Evolutionary conservation across 2,329 filamentous ascomycete genomes (phyloP), one percentile per base, ranked within the genome.

Genomic region (Parafenestella ontariensis): DNA sequence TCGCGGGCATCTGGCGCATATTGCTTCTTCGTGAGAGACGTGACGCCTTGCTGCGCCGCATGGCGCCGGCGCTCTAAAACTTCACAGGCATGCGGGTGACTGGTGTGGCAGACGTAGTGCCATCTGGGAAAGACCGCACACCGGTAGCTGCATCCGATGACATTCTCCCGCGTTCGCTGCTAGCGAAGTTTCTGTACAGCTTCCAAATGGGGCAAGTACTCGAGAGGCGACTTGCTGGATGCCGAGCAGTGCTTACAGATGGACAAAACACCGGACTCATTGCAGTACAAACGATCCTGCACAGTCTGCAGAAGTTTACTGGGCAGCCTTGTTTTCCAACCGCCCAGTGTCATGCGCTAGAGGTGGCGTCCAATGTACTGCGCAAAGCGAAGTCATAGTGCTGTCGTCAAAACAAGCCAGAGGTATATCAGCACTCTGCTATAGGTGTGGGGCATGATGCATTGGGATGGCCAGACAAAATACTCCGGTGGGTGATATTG

Each of bases 401-500:
- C 59, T 54, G 58, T 60, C 46, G 63, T 58, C 51, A 56, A 64
- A 64, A 57, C 59, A 61, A 54, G 60, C 64, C 64, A 60, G 54
- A 58, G 49, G 48, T 58, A 67, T 67, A 67, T 56, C 46, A 55
- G 56, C 54, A 46, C 52, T 48, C 49, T 62, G 52, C 42, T 67
- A 65, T 64, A 67, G 64, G 55, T 57, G 47, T 60, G 54, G 58
- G 54, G 56, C 54, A 49, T 51, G 52, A 54, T 56, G 64, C 58
- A 62, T 62, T 61, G 46, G 58, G 52, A 55, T 54, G 58, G 65
- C 52, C 62, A 64, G 60, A 56, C 59, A 68, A 69, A 75, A 73
- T 66, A 62, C 66, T 74, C 71, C 72, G 71, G 71, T 63, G 66
- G 62, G 59, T 67, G 62, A 63, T 64, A 65, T 64, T 62, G 66